Percentiles rank a stretch among this genome's conserved stretches.
These are phyloP conservation scores for Aureobasidium sp. DNA, from an alignment of 2,329 filamentous ascomycete genomes.

Conservation along the genomic window DNA sequence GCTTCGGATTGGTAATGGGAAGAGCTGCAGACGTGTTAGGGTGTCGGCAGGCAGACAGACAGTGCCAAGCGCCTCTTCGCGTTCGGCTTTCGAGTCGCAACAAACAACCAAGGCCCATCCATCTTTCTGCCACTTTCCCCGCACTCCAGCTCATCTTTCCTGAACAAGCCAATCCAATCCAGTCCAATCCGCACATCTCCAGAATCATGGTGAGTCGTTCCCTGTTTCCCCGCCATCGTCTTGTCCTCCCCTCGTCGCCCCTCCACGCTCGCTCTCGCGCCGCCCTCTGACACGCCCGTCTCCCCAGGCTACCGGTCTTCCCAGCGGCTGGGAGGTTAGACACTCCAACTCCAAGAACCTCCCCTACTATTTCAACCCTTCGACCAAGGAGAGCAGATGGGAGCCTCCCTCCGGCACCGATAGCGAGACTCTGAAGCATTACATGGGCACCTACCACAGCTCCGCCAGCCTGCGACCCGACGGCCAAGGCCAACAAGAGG, in stretches of 20 bases:
- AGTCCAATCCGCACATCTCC: not conserved
- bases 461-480: conserved; percentile 36
- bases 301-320: conserved; percentile 55
- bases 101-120: not conserved
- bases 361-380: conserved; percentile 94
- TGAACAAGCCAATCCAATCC: not conserved
- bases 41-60: not conserved
- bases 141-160: not conserved
- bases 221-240: not conserved
- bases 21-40: not conserved
- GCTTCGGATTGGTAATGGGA: not conserved
- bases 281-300: not conserved
- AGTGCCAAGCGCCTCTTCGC: not conserved
- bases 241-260: conserved; percentile 38
- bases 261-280: not conserved
- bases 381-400: conserved; percentile 85
- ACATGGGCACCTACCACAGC: conserved; percentile 86
- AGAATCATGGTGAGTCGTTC: conserved; percentile 3
- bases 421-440: conserved; percentile 82
- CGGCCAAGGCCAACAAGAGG: conserved; percentile 38
- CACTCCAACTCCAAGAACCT: conserved; percentile 98
- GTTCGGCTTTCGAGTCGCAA: not conserved
- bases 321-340: conserved; percentile 85
- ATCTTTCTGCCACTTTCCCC: not conserved
- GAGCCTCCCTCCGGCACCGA: conserved; percentile 84